Percentiles rank a stretch among this genome's conserved stretches.
Conservation (phyloP, 345 rosid species). For the Citrus sinensis region DVS_A1.0 CM039163.1:43787501-43788000, state of each 20-base stretch:
- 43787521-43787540: background rate
- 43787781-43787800: slow-evolving; percentile 93
- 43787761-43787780: slow-evolving; percentile 98
- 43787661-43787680: slow-evolving; percentile 61
- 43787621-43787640: slow-evolving; percentile 87
- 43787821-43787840: slow-evolving; percentile 67
- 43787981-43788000: slow-evolving; percentile 92
- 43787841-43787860: slow-evolving; percentile 81
- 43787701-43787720: background rate
- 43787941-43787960: slow-evolving; percentile 82
- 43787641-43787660: slow-evolving; percentile 73
- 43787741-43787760: slow-evolving; percentile 11
- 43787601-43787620: slow-evolving; percentile 94
- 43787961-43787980: slow-evolving; percentile 96
- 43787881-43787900: slow-evolving; percentile 75
- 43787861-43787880: slow-evolving; percentile 79
- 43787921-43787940: slow-evolving; percentile 63
- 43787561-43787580: slow-evolving; percentile 77
- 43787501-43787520: background rate
- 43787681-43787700: background rate
- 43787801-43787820: slow-evolving; percentile 69
- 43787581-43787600: slow-evolving; percentile 69
- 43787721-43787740: background rate
- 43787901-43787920: slow-evolving; percentile 59
- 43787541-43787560: slow-evolving; percentile 63